Percentiles rank a stretch among this genome's conserved stretches.
Conservation (phyloP, 1,284 basidiomycete species). For the Leucoagaricus sp. region DNA sequence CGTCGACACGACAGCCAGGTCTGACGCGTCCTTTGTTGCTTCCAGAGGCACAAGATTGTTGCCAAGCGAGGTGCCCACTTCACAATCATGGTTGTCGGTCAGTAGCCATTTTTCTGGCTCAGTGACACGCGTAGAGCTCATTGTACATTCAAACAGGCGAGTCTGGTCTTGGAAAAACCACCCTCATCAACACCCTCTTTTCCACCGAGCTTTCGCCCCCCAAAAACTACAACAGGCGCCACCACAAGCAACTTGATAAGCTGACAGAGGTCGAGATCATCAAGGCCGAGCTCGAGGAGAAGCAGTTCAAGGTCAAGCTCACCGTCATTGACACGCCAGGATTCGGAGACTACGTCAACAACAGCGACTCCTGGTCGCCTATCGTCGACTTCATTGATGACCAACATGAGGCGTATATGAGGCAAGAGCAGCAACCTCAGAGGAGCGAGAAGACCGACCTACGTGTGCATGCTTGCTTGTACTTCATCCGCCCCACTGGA, state of each 20-base stretch:
- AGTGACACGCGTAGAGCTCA: neutral
- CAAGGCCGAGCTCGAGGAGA: slow-evolving; percentile 97
- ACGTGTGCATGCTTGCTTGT: slow-evolving; percentile 95
- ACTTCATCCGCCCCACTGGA: slow-evolving; percentile 96
- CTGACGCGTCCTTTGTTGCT: slow-evolving; percentile 27
- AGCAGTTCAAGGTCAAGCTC: slow-evolving; percentile 99
- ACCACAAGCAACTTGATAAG: slow-evolving; percentile 98
- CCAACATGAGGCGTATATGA: slow-evolving; percentile 99
- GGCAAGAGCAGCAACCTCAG: slow-evolving; percentile 98
- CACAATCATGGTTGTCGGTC: slow-evolving; percentile 99
- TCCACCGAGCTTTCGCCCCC: slow-evolving; percentile 93
- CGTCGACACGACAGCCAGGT: neutral
- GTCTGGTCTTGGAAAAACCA: slow-evolving; percentile 94
- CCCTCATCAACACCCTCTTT: slow-evolving; percentile 98
- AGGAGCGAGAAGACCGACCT: slow-evolving; percentile 93
- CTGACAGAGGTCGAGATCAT: slow-evolving; percentile 97
- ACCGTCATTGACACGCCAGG: slow-evolving; percentile 99
- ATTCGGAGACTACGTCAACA: slow-evolving; percentile 99
- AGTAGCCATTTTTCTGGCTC: slow-evolving; percentile 33
- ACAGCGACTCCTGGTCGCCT: slow-evolving; percentile 96
- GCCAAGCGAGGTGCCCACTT: slow-evolving; percentile 97
- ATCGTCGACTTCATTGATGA: slow-evolving; percentile 99
- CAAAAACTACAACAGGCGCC: slow-evolving; percentile 91
- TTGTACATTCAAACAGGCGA: slow-evolving; percentile 64
- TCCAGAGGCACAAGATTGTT: slow-evolving; percentile 92